Evolutionary conservation across 495 filamentous ascomycete genomes (phyloP).

Genomic region (Trichoderma orchidacearum): DNA sequence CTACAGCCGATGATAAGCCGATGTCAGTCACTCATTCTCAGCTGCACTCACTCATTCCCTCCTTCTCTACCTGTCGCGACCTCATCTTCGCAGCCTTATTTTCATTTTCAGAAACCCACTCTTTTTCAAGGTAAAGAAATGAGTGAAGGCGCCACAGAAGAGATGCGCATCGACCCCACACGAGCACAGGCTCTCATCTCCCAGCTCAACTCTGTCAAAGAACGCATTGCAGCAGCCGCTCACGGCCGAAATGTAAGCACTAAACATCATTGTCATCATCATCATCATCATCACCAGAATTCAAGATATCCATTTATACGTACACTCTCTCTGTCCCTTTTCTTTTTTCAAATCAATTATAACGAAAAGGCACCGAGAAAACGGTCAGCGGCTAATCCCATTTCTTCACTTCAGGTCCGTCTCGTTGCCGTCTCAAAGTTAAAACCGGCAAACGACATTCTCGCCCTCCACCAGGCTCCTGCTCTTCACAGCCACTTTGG

Average conservation of each 20-base stretch:
- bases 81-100: background rate
- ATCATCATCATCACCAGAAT: background rate
- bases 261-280: background rate
- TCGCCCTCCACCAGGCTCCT: constrained; percentile 57
- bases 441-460: constrained; percentile 79
- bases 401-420: constrained; percentile 46
- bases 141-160: constrained; percentile 12
- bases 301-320: background rate
- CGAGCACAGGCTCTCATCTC: constrained; percentile 33
- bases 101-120: background rate
- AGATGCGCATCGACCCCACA: constrained; percentile 40
- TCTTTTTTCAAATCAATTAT: too few species aligned
- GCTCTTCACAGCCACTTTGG: constrained; percentile 69
- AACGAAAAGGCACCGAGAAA: background rate
- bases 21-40: background rate
- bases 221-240: constrained; percentile 28
- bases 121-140: constrained; percentile 12
- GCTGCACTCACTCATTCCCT: background rate
- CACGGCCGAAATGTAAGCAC: constrained; percentile 29
- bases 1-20: constrained; percentile 9
- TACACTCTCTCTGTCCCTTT: too few species aligned
- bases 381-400: background rate
- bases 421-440: constrained; percentile 90
- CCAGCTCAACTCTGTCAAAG: constrained; percentile 29
- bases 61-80: too few species aligned